phyloP scores from a whole-genome alignment of 371 early-diverging fungal genomes.

The Fennellomyces sp. region DNA sequence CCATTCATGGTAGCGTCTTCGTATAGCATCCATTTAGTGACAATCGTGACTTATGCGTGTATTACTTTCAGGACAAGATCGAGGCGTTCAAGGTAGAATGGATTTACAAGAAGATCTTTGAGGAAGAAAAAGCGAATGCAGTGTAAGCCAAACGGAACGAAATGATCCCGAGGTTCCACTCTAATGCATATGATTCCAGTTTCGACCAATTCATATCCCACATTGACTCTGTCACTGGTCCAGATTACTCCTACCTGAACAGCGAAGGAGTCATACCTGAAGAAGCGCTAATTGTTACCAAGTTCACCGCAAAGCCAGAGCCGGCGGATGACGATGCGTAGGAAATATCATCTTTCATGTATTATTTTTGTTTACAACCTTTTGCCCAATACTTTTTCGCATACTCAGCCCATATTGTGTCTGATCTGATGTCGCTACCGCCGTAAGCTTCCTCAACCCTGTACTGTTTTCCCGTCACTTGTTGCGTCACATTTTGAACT shows the following conservation, averaged over 20 bases:
- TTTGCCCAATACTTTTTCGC: constrained; percentile 15
- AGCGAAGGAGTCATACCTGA: constrained; percentile 40
- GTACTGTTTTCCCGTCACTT: constrained; percentile 20
- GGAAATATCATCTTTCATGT: background rate
- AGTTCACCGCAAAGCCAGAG: constrained; percentile 5
- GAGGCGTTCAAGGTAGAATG: constrained; percentile 79
- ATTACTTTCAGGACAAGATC: constrained; percentile 58
- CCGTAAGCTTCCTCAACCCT: constrained; percentile 18
- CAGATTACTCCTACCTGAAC: constrained; percentile 48
- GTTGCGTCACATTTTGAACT: constrained; percentile 22
- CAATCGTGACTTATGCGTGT: background rate
- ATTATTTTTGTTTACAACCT: constrained; percentile 2
- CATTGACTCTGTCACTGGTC: constrained; percentile 57
- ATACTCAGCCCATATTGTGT: constrained; percentile 25
- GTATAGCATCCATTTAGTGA: too few species aligned
- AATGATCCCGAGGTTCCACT: too few species aligned
- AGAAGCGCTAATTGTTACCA: constrained; percentile 25
- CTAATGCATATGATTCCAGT: background rate
- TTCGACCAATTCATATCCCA: constrained; percentile 63
- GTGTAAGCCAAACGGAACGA: too few species aligned
- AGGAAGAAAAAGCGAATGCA: constrained; percentile 64
- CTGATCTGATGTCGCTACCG: constrained; percentile 17
- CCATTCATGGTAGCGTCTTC: constrained; percentile 42
- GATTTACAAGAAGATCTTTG: constrained; percentile 78
- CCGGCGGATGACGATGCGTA: background rate